Evolutionary conservation across 1,284 basidiomycete genomes (phyloP), one percentile per base, ranked within the genome.

Genomic region (Leucoagaricus sp.): DNA sequence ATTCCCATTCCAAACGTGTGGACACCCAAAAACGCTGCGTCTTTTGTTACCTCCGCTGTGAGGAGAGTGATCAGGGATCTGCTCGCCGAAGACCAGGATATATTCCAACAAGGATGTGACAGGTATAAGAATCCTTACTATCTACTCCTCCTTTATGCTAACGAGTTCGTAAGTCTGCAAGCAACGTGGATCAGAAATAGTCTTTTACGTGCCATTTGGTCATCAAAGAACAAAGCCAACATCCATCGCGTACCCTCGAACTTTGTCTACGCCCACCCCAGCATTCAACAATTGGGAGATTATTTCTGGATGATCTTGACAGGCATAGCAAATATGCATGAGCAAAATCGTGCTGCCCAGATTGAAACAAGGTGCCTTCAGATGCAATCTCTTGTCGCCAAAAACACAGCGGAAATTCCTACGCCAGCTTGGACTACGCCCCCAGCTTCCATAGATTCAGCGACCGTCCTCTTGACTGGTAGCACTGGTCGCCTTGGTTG

Each of bases 401-500:
- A 33, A n/a, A 48, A 55, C 40, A 48, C 45, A 13, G 13, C 44
- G 15, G 34, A 40, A 8, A 21, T 55, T 36, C 9, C 33, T 3
- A 12, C 21, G n/a, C 28, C n/a, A 33, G 26, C 15, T 17, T 23
- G 49, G 38, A 28, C 36, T 17, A 28, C 33, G 4, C 5, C 17
- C 13, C 12, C 15, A 4, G 25, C 15, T 8, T 7, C 51, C 12
- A 19, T 6, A 6, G 1, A 15, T 17, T 7, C 29, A 10, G 45
- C 10, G n/a, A 33, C 29, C 2, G 19, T 23, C 2, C 21, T 34
- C 10, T 19, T 42, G 13, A 56, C 54, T 7, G 54, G 54, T 0
- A 56, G 54, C 45, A 56, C 54, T 8, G 54, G 54, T 17, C 17
- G 40, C 4, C 25, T 49, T 7, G 54, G 47, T 28, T 38, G 23